Evolutionary conservation across 495 filamentous ascomycete species (phyloP).

Genomic region (Geopyxis carbonaria): DNA sequence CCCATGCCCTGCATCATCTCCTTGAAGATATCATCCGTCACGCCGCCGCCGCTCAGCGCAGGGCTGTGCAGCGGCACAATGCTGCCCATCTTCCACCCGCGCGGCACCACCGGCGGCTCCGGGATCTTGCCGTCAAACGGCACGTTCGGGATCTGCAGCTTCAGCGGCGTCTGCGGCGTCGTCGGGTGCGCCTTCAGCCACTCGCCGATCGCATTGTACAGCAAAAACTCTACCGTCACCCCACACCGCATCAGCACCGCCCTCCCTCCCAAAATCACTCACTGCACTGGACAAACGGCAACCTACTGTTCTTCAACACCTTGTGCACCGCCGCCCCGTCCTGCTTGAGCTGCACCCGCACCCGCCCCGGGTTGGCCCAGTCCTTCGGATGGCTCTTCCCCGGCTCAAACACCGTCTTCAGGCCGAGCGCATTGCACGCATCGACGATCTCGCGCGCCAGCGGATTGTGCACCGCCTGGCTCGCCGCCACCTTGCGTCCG

Average conservation of each 20-base stretch:
- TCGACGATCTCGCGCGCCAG: conserved; percentile 78
- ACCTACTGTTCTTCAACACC: conserved; percentile 60
- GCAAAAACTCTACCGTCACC: conserved; percentile 50
- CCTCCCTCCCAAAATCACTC: too few species aligned
- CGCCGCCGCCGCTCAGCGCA: conserved; percentile 79
- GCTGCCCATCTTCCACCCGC: conserved; percentile 78
- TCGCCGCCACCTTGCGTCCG: conserved; percentile 56
- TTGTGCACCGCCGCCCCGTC: conserved; percentile 31
- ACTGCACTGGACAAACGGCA: not conserved
- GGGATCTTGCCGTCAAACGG: conserved; percentile 45
- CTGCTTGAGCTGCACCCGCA: conserved; percentile 54
- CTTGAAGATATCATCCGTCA: conserved; percentile 89
- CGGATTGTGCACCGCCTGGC: conserved; percentile 65
- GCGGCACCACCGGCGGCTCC: conserved; percentile 56
- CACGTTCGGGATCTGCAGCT: conserved; percentile 49
- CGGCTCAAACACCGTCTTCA: conserved; percentile 71
- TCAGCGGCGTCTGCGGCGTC: conserved; percentile 45
- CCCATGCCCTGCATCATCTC: conserved; percentile 97
- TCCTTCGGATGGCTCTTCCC: conserved; percentile 88
- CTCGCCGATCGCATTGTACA: conserved; percentile 57
- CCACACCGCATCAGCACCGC: not conserved
- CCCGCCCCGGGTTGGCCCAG: conserved; percentile 89
- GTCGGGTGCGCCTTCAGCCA: conserved; percentile 65
- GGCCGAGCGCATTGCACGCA: conserved; percentile 53
- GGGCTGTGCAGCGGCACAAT: conserved; percentile 75